Evolutionary conservation across 768 basidiomycete genomes (phyloP).

Genomic region (Calvatia gigantea): DNA sequence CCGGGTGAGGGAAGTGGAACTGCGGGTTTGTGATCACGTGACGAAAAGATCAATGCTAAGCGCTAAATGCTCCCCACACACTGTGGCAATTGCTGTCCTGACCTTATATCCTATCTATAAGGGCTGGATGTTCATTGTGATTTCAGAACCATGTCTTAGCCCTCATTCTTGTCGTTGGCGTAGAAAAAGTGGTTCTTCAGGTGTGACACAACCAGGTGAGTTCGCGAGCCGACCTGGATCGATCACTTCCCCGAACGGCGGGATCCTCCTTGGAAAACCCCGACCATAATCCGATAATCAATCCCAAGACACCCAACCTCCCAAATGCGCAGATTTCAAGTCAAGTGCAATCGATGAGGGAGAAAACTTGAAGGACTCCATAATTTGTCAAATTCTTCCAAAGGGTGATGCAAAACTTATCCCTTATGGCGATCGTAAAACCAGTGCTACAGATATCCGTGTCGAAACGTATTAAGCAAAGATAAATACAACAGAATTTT

Average conservation of each 20-base stretch:
- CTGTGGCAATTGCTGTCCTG: no score
- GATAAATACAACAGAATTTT: constrained; percentile 4
- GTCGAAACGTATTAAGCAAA: neutral
- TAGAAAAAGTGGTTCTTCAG: no score
- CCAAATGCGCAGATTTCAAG: neutral
- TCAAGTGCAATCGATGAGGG: no score
- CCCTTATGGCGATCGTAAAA: neutral
- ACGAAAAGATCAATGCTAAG: neutral
- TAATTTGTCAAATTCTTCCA: no score
- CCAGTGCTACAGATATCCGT: neutral
- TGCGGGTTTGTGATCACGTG: constrained; percentile 2
- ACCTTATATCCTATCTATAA: no score
- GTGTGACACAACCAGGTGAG: neutral
- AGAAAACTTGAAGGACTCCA: no score
- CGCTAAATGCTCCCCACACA: no score
- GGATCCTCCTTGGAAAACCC: neutral
- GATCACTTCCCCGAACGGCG: neutral
- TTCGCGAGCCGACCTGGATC: neutral
- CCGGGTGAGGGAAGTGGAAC: neutral
- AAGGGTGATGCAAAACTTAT: no score
- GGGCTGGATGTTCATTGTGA: neutral
- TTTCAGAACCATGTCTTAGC: no score
- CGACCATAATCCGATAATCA: neutral
- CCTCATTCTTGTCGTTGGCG: no score
- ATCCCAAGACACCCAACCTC: neutral